Conservation (phyloP, 257 asterid species). For the Verbascum thapsus region DNA sequence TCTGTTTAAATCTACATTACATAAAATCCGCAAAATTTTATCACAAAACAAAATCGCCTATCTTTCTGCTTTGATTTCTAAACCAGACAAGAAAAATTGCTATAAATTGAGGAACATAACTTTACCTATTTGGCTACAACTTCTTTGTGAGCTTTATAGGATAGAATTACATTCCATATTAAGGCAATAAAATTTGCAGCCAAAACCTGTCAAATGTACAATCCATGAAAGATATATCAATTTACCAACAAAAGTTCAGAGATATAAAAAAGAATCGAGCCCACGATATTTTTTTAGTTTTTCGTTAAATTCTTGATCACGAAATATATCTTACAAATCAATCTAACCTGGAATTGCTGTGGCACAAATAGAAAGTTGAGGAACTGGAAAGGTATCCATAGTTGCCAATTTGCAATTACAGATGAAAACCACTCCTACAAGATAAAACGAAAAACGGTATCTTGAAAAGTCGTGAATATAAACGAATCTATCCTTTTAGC, state of each 20-base stretch:
- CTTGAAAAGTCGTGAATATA: slow-evolving; percentile 12
- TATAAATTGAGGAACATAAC: background rate
- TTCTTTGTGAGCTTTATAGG: slow-evolving; percentile 89
- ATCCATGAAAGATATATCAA: slow-evolving; percentile 7
- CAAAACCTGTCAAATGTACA: slow-evolving; percentile 78
- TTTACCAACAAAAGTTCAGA: background rate
- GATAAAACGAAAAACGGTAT: background rate
- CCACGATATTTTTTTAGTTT: background rate
- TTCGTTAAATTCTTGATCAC: background rate
- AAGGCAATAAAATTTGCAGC: slow-evolving; percentile 80
- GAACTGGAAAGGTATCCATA: slow-evolving; percentile 97
- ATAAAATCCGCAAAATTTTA: too few species aligned
- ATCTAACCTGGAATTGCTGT: slow-evolving; percentile 90
- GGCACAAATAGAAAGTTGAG: slow-evolving; percentile 92
- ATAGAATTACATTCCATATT: slow-evolving; percentile 81
- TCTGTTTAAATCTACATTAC: too few species aligned
- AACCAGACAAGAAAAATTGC: too few species aligned
- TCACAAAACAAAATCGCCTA: too few species aligned
- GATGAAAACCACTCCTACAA: slow-evolving; percentile 87
- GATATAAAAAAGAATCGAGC: background rate
- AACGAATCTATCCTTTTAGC: slow-evolving; percentile 1
- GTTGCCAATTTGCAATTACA: slow-evolving; percentile 94
- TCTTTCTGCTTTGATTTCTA: too few species aligned
- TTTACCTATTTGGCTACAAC: slow-evolving; percentile 63
- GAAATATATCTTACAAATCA: slow-evolving; percentile 9